Evolutionary conservation across 2,329 filamentous ascomycete species (phyloP).

Genomic region (Cladosporium sp.): DNA sequence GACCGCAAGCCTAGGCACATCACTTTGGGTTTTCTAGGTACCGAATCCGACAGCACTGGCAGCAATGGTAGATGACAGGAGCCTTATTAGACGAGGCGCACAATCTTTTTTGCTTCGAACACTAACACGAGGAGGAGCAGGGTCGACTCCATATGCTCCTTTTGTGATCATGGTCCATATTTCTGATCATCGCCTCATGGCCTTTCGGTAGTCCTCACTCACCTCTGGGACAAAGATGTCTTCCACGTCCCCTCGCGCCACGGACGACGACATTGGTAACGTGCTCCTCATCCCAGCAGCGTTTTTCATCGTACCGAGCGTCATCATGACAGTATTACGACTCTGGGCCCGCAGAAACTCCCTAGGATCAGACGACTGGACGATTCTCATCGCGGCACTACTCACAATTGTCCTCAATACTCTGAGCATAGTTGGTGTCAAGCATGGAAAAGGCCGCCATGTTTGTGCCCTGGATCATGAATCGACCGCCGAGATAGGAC

Average conservation of each 20-base stretch:
- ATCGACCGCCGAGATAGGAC: slow-evolving; percentile 40
- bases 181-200: neutral
- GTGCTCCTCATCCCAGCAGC: slow-evolving; percentile 3
- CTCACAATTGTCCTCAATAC: slow-evolving; percentile 37
- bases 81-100: neutral
- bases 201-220: neutral
- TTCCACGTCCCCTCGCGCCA: neutral
- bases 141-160: neutral
- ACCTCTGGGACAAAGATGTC: neutral
- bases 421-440: slow-evolving; percentile 38
- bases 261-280: slow-evolving; percentile 3
- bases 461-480: slow-evolving; percentile 37
- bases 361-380: slow-evolving; percentile 38
- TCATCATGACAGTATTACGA: slow-evolving; percentile 3
- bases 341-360: slow-evolving; percentile 12
- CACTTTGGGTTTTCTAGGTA: neutral
- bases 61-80: neutral
- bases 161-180: neutral
- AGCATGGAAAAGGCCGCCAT: slow-evolving; percentile 44
- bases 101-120: neutral
- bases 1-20: neutral
- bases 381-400: slow-evolving; percentile 35
- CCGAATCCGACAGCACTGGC: neutral
- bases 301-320: neutral
- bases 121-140: neutral